These are phyloP conservation scores for Pulveroboletus ravenelii DNA, from an alignment of 768 basidiomycete genomes.

Conservation along the genomic window DNA sequence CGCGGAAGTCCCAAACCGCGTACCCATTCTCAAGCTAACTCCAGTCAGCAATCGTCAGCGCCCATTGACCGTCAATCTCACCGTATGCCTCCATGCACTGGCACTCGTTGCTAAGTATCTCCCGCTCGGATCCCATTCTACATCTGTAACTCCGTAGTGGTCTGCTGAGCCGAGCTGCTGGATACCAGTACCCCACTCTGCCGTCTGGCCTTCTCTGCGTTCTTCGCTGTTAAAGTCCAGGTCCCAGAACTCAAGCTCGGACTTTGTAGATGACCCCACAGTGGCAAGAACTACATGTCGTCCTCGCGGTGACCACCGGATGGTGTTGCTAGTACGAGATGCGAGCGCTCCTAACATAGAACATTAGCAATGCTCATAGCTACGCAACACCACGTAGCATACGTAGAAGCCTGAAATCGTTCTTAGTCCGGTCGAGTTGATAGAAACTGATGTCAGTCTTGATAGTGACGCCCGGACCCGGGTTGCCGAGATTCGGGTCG, in stretches of 20 bases:
- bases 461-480: constrained; percentile 86
- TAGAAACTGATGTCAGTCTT: constrained; percentile 97
- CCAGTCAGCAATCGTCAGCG: constrained; percentile 7
- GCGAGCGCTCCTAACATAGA: constrained; percentile 60
- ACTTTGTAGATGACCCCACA: constrained; percentile 91
- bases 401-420: constrained; percentile 91
- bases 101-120: constrained; percentile 91
- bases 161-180: constrained; percentile 83
- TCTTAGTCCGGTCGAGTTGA: constrained; percentile 86
- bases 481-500: constrained; percentile 90
- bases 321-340: constrained; percentile 83
- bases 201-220: constrained; percentile 40
- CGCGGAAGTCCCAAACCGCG: constrained; percentile 96
- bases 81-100: constrained; percentile 92
- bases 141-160: constrained; percentile 96
- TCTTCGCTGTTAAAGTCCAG: constrained; percentile 80
- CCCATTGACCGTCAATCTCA: constrained; percentile 35
- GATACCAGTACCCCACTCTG: constrained; percentile 83
- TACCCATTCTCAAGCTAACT: constrained; percentile 91
- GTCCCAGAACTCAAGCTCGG: constrained; percentile 99
- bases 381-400: constrained; percentile 24
- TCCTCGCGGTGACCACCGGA: constrained; percentile 95
- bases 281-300: constrained; percentile 95
- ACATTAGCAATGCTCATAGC: constrained; percentile 3
- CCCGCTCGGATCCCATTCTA: constrained; percentile 98